phyloP scores from a whole-genome alignment of 768 basidiomycete genomes.

The Russula vinacea region DNA sequence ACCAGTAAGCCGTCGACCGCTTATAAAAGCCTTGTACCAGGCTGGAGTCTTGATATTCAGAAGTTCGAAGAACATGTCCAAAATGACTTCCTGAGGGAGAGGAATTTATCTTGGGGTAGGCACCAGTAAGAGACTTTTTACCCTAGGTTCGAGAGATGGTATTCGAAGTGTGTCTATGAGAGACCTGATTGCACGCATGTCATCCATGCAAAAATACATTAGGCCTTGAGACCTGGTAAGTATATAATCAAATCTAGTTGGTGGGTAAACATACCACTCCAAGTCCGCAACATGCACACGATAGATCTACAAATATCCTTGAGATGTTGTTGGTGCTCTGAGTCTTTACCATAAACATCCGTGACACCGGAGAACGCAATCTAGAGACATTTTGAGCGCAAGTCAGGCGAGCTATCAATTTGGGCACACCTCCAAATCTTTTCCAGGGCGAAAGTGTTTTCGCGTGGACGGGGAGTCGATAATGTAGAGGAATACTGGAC shows the following conservation, averaged over 20 bases:
- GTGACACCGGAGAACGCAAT: conserved; percentile 86
- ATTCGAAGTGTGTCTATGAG: conserved; percentile 83
- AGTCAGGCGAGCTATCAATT: conserved; percentile 3
- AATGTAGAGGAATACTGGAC: conserved; percentile 75
- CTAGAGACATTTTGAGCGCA: conserved; percentile 39
- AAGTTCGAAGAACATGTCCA: conserved; percentile 93
- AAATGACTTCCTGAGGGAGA: conserved; percentile 69
- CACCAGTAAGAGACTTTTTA: conserved; percentile 38
- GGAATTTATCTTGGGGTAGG: neutral
- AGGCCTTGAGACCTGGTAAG: conserved; percentile 50
- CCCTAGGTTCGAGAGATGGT: conserved; percentile 83
- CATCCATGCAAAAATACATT: conserved; percentile 91
- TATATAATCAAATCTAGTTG: neutral
- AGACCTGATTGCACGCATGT: conserved; percentile 80
- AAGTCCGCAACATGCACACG: conserved; percentile 80
- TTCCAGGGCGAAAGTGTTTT: conserved; percentile 70
- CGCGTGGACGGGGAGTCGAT: conserved; percentile 84
- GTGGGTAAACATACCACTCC: conserved; percentile 69
- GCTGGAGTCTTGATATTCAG: conserved; percentile 88
- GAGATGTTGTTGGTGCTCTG: conserved; percentile 76
- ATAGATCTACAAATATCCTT: conserved; percentile 74
- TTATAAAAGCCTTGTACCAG: conserved; percentile 92
- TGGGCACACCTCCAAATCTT: conserved; percentile 77
- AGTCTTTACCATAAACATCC: conserved; percentile 84
- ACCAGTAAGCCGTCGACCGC: conserved; percentile 86